Evolutionary conservation across 2,329 filamentous ascomycete genomes (phyloP).

Genomic region (Clarireedia homoeocarpa): DNA sequence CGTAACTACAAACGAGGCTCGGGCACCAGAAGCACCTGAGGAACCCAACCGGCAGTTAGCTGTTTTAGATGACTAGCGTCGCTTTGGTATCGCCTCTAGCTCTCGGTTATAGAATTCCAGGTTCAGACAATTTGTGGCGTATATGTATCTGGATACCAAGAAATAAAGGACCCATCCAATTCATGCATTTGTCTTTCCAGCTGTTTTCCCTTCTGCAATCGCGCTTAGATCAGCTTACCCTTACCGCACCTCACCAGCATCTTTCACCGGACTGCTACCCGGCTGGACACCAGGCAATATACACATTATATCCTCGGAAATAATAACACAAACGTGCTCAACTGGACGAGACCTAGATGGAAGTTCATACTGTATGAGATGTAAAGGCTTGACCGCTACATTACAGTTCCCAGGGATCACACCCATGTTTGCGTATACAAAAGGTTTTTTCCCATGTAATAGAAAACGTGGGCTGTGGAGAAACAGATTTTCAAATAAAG

Average conservation of each 20-base stretch:
- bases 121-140: not conserved
- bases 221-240: conserved; percentile 8
- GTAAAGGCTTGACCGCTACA: conserved; percentile 9
- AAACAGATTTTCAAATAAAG: not conserved
- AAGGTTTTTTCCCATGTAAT: not conserved
- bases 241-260: not conserved
- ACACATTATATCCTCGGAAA: not conserved
- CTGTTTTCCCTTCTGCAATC: not conserved
- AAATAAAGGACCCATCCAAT: not conserved
- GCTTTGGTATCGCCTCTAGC: not conserved
- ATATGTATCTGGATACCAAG: not conserved
- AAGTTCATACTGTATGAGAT: not conserved
- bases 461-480: conserved; percentile 5
- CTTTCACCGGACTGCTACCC: not conserved
- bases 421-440: not conserved
- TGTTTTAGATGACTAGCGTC: conserved; percentile 4
- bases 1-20: conserved; percentile 22
- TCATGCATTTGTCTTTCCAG: not conserved
- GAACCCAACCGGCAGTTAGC: not conserved
- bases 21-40: not conserved
- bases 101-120: not conserved
- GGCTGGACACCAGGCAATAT: not conserved
- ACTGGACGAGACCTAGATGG: not conserved
- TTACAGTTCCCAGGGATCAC: not conserved
- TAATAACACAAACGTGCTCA: not conserved